Percentiles rank a stretch among this genome's conserved stretches.
These are phyloP conservation scores for Ganoderma resinaceum DNA, from an alignment of 1,284 basidiomycete species.

Conservation along the genomic window DNA sequence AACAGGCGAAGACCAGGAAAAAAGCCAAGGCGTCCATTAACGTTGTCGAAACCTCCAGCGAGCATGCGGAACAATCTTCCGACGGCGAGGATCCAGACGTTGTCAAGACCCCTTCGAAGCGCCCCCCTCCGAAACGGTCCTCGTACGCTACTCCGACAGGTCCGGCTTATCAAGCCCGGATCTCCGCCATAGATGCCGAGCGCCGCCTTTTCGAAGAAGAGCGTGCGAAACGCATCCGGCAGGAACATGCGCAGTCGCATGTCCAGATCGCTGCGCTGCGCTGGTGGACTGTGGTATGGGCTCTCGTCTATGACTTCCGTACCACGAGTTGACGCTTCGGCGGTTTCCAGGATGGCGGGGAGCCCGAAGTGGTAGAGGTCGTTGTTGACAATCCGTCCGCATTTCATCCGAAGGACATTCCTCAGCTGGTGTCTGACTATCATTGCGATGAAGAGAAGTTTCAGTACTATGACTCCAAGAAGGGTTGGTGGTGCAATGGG, in stretches of 20 bases:
- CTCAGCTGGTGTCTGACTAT: not conserved
- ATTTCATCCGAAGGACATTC: not conserved
- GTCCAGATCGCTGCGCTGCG: too few relatives aligned
- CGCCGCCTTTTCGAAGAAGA: too few relatives aligned
- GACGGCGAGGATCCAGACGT: not conserved
- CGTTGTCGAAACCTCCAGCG: not conserved
- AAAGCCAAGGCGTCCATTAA: too few relatives aligned
- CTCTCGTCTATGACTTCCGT: too few relatives aligned
- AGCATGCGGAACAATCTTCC: too few relatives aligned
- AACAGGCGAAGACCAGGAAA: too few relatives aligned
- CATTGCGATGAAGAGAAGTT: not conserved
- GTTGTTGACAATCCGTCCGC: not conserved
- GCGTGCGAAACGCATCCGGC: too few relatives aligned
- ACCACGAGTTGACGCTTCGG: too few relatives aligned
- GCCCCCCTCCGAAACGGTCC: not conserved
- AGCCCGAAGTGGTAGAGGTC: not conserved
- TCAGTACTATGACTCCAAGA: not conserved
- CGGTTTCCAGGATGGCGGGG: not conserved
- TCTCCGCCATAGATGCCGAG: not conserved
- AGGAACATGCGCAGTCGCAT: too few relatives aligned
- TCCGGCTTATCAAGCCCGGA: not conserved
- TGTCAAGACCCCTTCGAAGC: not conserved
- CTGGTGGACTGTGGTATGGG: too few relatives aligned
- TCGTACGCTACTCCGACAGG: not conserved
- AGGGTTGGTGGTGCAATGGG: not conserved